Evolutionary conservation across 2,329 filamentous ascomycete species (phyloP), one percentile per base, ranked within the genome.

Genomic region (Cercospora brassicicola): DNA sequence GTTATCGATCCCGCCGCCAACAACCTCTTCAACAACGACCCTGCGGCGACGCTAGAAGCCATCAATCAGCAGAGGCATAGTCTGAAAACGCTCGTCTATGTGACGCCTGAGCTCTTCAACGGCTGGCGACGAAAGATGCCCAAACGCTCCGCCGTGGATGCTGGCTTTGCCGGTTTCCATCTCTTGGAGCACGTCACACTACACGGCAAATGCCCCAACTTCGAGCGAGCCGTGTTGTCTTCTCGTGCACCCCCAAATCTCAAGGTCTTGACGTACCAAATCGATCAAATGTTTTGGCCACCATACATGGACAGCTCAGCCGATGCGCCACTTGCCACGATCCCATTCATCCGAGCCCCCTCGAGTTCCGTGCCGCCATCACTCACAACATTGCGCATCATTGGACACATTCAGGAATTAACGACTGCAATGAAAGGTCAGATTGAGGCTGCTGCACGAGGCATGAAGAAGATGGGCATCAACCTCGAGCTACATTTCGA

Each of bases 211-310:
- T 73, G 71, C 59, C 45, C 60, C 4, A 67, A 70, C 53, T 73
- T 73, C 56, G 72, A 73, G 53, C 62, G 71, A 42, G 72, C 73
- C 10, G 39, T 74, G 26, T 62, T 74, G 61, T 69, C 71, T 4
- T 68, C 68, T 13, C 61, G 57, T 15, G 53, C 71, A 9, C 72
- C 72, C 23, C 71, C 71, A 5, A 70, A 57, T 13, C 65, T 74
- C 18, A 59, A 66, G 36, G 31, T 15, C 7, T 60, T 74, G 7
- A 57, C 59, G 1, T 71, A 56, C 63, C 59, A 67, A 23, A 63
- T 57, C 5, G 45, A 68, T 30, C 51, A 60, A 10, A 64, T 66
- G 3, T 67, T 73, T 45, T 62, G 65, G 45, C 23, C 62, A 57
- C 45, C 33, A 13, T 33, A 26, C 4, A 15, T 36, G 30, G 45